Conservation (phyloP, 306 rosid genomes). For the Prinsepia uniflora region DNA sequence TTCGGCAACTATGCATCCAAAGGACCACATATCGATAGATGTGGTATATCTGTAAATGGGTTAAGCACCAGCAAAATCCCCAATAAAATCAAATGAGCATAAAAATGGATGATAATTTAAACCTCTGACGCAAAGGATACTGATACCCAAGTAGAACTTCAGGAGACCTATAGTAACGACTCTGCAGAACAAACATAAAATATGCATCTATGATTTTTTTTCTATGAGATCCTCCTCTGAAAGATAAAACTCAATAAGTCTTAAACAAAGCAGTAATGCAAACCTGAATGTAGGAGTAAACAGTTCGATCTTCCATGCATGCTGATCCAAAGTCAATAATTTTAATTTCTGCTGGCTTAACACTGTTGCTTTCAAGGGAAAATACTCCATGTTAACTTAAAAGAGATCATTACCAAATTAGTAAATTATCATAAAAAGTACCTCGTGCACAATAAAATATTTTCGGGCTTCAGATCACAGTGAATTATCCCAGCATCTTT, state of each 20-base stretch:
- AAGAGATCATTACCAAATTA: conserved; percentile 25
- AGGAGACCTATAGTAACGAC: conserved; percentile 97
- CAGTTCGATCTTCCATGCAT: conserved; percentile 99
- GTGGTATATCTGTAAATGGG: conserved; percentile 68
- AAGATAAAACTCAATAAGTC: conserved; percentile 21
- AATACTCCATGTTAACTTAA: conserved; percentile 29
- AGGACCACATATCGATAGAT: conserved; percentile 99
- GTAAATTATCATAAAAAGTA: conserved; percentile 26
- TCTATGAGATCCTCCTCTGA: conserved; percentile 20
- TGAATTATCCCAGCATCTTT: conserved; percentile 98
- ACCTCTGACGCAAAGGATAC: conserved; percentile 61
- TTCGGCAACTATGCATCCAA: conserved; percentile 99
- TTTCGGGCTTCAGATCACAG: conserved; percentile 99
- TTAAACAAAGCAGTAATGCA: conserved; percentile 13
- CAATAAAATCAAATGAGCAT: conserved; percentile 13
- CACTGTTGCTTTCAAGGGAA: conserved; percentile 40
- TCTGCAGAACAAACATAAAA: conserved; percentile 53
- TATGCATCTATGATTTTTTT: conserved; percentile 8
- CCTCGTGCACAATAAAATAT: conserved; percentile 91
- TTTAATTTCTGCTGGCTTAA: conserved; percentile 90
- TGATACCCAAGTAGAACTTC: conserved; percentile 99
- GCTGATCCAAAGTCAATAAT: conserved; percentile 99
- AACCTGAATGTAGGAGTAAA: conserved; percentile 99
- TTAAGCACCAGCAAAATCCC: conserved; percentile 40
- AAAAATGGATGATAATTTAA: conserved; percentile 4